A percentile compares a stretch with the other conserved stretches of the same genome.
phyloP scores from a whole-genome alignment of 1,139 yeast species.

The Meyerozyma guilliermondii region DNA sequence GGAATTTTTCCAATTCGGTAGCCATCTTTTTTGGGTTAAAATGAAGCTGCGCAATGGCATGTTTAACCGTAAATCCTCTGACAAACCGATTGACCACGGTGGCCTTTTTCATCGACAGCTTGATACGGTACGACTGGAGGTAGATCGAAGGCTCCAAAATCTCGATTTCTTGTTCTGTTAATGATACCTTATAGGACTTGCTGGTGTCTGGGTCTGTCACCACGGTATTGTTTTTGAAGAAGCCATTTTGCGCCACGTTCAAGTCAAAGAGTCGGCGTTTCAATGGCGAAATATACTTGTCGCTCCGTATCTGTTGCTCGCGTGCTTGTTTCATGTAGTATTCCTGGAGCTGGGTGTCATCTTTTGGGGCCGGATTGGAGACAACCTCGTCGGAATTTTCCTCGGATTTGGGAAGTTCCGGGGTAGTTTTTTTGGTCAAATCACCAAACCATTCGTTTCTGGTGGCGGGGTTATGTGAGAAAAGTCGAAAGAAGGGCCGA shows the following conservation, averaged over 20 bases:
- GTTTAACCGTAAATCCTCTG: conserved; percentile 61
- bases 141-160: conserved; percentile 82
- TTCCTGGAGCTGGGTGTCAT: conserved; percentile 32
- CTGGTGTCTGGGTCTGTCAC: conserved; percentile 43
- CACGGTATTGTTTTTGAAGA: conserved; percentile 60
- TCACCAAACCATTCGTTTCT: conserved; percentile 20
- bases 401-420: conserved; percentile 7
- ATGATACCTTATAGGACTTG: conserved; percentile 48
- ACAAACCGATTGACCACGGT: conserved; percentile 75
- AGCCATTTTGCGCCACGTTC: conserved; percentile 65
- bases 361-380: conserved; percentile 11
- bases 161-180: conserved; percentile 64
- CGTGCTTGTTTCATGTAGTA: conserved; percentile 27
- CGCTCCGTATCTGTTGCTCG: conserved; percentile 23
- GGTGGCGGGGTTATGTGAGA: not conserved
- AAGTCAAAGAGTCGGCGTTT: conserved; percentile 60
- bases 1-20: conserved; percentile 70
- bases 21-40: conserved; percentile 79
- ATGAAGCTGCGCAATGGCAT: conserved; percentile 90
- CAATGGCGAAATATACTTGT: conserved; percentile 59
- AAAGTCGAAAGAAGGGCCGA: not conserved
- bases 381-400: conserved; percentile 3
- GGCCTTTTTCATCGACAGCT: conserved; percentile 84
- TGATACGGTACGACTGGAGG: conserved; percentile 71
- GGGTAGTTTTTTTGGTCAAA: conserved; percentile 17